Evolutionary conservation across 345 rosid species (phyloP).

Genomic region (Citrus medica): DNA sequence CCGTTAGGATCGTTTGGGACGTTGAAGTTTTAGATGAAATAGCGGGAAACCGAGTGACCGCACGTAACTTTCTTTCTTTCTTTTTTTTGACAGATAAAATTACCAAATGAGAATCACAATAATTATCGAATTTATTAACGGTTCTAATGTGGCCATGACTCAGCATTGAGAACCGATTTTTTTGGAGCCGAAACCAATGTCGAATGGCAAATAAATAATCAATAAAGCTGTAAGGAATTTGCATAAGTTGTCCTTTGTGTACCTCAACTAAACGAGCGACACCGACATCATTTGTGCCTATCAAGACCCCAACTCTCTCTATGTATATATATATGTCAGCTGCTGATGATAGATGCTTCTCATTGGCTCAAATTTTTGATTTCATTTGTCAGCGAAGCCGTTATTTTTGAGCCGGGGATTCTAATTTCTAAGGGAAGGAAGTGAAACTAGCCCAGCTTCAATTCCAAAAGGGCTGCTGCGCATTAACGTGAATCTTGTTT

Average conservation of each 20-base stretch:
- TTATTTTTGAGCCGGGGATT: not conserved
- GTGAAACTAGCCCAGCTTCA: not conserved
- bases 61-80: no score
- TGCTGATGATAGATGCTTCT: not conserved
- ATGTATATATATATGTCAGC: no score
- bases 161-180: not conserved
- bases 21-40: not conserved
- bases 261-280: not conserved
- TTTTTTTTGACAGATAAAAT: no score
- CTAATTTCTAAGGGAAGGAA: not conserved
- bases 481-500: not conserved
- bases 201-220: not conserved
- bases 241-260: not conserved
- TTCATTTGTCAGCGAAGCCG: not conserved
- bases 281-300: not conserved
- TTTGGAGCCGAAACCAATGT: not conserved
- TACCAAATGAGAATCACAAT: no score
- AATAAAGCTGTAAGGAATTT: not conserved
- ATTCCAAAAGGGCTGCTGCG: not conserved
- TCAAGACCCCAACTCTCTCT: not conserved
- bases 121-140: not conserved
- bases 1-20: not conserved
- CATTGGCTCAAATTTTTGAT: not conserved
- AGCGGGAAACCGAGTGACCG: constrained; percentile 1
- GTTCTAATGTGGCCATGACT: constrained; percentile 7